Base-by-base conservation (phyloP, 345 rosid species). In the Cardamine resedifolia region DNA sequence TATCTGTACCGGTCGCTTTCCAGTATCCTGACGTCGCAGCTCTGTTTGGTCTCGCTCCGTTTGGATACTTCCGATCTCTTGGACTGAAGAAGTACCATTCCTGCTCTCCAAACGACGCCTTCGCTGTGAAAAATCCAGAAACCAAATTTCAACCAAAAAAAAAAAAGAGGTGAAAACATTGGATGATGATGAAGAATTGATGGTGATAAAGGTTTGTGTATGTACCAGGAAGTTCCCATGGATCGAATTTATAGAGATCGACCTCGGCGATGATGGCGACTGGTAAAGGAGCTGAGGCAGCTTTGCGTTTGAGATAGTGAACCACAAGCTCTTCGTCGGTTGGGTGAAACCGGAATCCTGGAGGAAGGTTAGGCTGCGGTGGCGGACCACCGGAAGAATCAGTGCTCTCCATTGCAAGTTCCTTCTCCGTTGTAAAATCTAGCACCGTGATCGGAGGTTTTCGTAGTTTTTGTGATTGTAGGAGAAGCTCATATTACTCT, bases 71-170 rank as follows among this genome's bases (percentile, higher is more conserved):
- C 65, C 99, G 78, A 72, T 95, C 99, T 70, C 99, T 53, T 0
- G 99, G 99, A 68, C 96, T 95, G 72, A 95, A 95, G 62, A 95
- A 95, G 58, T 95, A 95, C 99, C 99, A 96, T 71, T 96, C 99
- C 26, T 90, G 91, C 81, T 96, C 97, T 7, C 99, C 99, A 83
- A 92, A 92, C 67, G 91, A 80, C 6, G 99, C 99, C 83, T 92
- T 96, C 2, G 86, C 96, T 89, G 78, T 15, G 6, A 31, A 5
- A 43, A 12, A 19, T 52, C 7, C 24, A 19, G 1, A 19, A 41
- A 15, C 11, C 34, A 15, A 49, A 10, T 38, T 33, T 3, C 38
- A 34, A 1, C 5, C 0, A 34, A 34, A 10, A 9, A 53, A 7
- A 15, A 18, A 26, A 1, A 53, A 28, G 10, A 56, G 15, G 33